Percentiles rank a stretch among this genome's conserved stretches.
Evolutionary conservation across 2,329 filamentous ascomycete species (phyloP).

Genomic region (Diaporthe amygdali): DNA sequence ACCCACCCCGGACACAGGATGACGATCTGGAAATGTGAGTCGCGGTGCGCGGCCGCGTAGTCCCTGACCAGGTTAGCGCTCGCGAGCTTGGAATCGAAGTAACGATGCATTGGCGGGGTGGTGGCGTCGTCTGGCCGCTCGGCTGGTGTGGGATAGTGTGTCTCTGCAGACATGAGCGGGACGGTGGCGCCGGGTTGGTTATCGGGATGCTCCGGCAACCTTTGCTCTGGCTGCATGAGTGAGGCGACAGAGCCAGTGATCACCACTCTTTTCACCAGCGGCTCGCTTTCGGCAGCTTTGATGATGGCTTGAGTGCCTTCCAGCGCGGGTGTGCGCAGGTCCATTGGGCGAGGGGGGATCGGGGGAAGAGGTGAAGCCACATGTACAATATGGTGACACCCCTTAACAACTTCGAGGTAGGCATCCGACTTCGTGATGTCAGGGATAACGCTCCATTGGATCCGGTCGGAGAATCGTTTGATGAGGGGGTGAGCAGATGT

Average conservation of each 20-base stretch:
- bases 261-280: conserved; percentile 5
- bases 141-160: neutral
- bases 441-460: conserved; percentile 11
- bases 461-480: neutral
- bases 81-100: conserved; percentile 13
- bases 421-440: conserved; percentile 2
- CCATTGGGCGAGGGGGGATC: neutral
- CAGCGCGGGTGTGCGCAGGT: conserved; percentile 1
- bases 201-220: neutral
- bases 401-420: conserved; percentile 6
- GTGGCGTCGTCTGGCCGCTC: neutral
- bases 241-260: conserved; percentile 7
- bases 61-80: conserved; percentile 3
- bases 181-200: neutral
- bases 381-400: conserved; percentile 2
- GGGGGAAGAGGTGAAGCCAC: conserved; percentile 14
- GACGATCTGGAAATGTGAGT: conserved; percentile 10
- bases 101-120: neutral
- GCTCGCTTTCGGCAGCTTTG: conserved; percentile 10
- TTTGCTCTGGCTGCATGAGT: neutral
- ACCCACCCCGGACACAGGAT: conserved; percentile 12
- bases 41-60: conserved; percentile 4
- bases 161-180: neutral
- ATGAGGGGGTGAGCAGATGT: neutral
- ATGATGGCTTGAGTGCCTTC: conserved; percentile 8